phyloP scores from a whole-genome alignment of 1,284 basidiomycete species.

The Uromyces viciae-fabae region DNA sequence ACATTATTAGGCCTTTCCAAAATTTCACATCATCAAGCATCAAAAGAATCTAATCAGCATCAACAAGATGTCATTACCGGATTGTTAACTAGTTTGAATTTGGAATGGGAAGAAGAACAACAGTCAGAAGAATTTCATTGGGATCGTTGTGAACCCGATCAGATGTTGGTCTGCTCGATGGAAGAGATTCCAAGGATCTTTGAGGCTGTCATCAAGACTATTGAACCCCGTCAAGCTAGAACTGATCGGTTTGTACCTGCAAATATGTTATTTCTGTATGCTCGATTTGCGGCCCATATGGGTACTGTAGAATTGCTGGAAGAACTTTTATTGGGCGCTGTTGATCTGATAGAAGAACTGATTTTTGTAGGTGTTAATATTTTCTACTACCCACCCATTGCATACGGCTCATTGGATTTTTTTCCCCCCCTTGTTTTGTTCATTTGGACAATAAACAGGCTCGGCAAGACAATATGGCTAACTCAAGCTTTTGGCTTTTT shows the following conservation, averaged over 20 bases:
- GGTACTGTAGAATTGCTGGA: slow-evolving; percentile 63
- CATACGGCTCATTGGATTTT: background rate
- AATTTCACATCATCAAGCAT: background rate
- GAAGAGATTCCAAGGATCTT: slow-evolving; percentile 50
- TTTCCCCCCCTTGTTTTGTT: background rate
- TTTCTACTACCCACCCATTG: slow-evolving; percentile 17
- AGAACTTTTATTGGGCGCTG: slow-evolving; percentile 81
- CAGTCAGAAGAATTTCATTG: slow-evolving; percentile 34
- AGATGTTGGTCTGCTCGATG: slow-evolving; percentile 53
- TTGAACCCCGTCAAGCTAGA: slow-evolving; percentile 51
- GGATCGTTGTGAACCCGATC: slow-evolving; percentile 44
- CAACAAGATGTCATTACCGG: background rate
- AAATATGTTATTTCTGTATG: slow-evolving; percentile 51
- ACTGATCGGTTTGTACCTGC: slow-evolving; percentile 50
- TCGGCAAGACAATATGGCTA: slow-evolving; percentile 76
- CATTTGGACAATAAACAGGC: slow-evolving; percentile 59
- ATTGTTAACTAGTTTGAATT: slow-evolving; percentile 3
- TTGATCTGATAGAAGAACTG: slow-evolving; percentile 83
- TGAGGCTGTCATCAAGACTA: slow-evolving; percentile 49
- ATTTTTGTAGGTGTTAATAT: slow-evolving; percentile 69
- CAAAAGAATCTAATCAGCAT: background rate
- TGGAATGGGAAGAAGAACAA: slow-evolving; percentile 41
- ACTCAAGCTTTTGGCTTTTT: slow-evolving; percentile 88
- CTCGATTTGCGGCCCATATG: slow-evolving; percentile 50
- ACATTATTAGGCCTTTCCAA: slow-evolving; percentile 10